Conservation (phyloP, 2,329 filamentous ascomycete species). For the Aspergillus eucalypticola region DNA sequence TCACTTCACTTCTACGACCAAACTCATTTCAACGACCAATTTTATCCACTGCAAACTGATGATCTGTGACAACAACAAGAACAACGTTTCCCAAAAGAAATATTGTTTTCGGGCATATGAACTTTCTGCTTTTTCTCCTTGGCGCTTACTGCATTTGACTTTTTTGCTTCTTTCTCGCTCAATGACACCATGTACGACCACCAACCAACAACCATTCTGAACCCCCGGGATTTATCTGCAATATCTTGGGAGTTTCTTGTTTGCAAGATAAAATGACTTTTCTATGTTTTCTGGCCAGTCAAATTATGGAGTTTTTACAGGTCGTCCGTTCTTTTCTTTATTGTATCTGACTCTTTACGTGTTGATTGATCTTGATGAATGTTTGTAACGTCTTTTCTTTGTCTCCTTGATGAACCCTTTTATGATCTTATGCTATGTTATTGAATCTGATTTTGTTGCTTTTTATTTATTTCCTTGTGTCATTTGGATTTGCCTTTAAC, state of each 20-base stretch:
- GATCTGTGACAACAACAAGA: background rate
- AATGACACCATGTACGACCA: conserved; percentile 21
- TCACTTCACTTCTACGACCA: conserved; percentile 11
- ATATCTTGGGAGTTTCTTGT: conserved; percentile 10
- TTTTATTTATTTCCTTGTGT: background rate
- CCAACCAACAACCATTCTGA: background rate
- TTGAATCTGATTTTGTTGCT: background rate
- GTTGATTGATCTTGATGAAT: background rate
- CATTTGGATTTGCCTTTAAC: background rate
- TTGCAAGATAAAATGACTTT: background rate
- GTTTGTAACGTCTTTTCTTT: background rate
- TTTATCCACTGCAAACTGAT: conserved; percentile 11
- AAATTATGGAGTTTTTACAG: conserved; percentile 22
- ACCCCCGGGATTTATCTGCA: conserved; percentile 17
- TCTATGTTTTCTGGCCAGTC: conserved; percentile 4
- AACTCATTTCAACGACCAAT: conserved; percentile 12
- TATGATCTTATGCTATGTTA: background rate
- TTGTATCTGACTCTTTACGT: background rate
- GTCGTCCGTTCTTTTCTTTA: conserved; percentile 18
- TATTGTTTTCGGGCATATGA: conserved; percentile 12
- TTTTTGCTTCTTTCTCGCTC: conserved; percentile 10
- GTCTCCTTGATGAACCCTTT: background rate
- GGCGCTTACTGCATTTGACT: conserved; percentile 6
- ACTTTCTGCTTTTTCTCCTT: conserved; percentile 7
- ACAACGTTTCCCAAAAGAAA: background rate